Percentiles rank a stretch among this genome's conserved stretches.
phyloP scores from a whole-genome alignment of 2,329 filamentous ascomycete species.

The Hymenoscyphus infarciens region DNA sequence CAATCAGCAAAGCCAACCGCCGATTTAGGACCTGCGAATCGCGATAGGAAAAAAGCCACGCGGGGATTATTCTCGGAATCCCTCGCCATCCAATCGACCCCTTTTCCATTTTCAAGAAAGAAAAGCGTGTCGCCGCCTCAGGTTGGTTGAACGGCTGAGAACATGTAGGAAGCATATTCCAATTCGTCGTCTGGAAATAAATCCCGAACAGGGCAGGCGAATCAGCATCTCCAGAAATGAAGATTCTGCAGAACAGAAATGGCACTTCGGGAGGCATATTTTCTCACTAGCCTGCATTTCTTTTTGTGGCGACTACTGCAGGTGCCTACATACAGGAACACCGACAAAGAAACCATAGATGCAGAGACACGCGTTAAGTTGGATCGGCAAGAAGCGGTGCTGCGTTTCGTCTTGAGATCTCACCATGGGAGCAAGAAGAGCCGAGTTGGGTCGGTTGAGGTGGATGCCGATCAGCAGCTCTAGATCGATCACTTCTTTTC shows the following conservation, averaged over 20 bases:
- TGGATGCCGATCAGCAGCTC: constrained; percentile 13
- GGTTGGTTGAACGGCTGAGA: neutral
- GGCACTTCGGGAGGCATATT: constrained; percentile 1
- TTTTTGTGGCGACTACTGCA: neutral
- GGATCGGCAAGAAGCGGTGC: neutral
- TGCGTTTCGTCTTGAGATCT: constrained; percentile 2
- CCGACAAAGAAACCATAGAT: neutral
- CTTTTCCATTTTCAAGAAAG: constrained; percentile 1
- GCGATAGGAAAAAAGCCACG: neutral
- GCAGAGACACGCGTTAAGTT: neutral
- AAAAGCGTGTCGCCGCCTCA: constrained; percentile 17
- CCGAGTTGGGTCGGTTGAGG: constrained; percentile 5
- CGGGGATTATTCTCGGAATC: constrained; percentile 11
- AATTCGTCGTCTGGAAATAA: neutral
- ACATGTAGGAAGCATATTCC: neutral
- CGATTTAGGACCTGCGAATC: neutral
- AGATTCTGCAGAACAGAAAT: neutral
- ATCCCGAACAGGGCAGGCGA: neutral
- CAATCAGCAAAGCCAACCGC: neutral
- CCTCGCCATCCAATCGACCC: constrained; percentile 17
- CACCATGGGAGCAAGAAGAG: neutral
- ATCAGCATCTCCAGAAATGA: neutral
- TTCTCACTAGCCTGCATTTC: neutral
- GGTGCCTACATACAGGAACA: neutral
- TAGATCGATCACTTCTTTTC: constrained; percentile 4